These are phyloP conservation scores for Pythium insidiosum DNA, from an alignment of 352 stramenopile species.

Conservation along the genomic window DNA sequence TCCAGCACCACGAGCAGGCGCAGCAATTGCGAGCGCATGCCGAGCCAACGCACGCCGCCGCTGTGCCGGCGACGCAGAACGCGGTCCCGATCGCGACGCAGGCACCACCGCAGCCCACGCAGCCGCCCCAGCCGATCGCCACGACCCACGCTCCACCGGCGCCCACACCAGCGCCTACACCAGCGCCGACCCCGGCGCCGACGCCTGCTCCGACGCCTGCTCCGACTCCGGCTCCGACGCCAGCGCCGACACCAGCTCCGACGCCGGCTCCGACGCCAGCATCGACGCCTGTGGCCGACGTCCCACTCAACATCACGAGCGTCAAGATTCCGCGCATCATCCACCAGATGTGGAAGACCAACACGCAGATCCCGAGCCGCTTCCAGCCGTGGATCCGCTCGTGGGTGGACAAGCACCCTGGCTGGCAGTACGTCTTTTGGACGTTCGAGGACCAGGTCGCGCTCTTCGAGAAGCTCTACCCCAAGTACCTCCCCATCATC, in stretches of 20 bases:
- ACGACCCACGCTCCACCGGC: no score
- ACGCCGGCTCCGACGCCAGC: background rate
- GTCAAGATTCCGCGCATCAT: conserved; percentile 35
- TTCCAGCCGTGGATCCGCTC: conserved; percentile 53
- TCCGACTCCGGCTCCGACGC: background rate
- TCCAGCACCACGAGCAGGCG: no score
- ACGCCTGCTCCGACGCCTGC: no score
- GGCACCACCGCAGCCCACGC: no score
- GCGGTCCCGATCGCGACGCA: no score
- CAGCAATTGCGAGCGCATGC: no score
- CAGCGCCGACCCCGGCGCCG: no score
- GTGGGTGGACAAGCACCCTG: conserved; percentile 28
- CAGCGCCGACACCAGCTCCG: background rate
- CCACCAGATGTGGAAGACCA: conserved; percentile 50
- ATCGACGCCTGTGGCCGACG: background rate
- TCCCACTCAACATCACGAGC: background rate
- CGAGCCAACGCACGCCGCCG: no score
- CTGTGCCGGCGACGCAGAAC: no score
- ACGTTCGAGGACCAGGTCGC: conserved; percentile 41
- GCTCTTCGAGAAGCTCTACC: conserved; percentile 38
- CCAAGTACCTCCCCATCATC: conserved; percentile 32
- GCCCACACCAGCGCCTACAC: no score
- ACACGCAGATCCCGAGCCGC: conserved; percentile 24
- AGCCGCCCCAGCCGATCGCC: no score
- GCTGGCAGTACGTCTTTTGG: conserved; percentile 55